These are phyloP conservation scores for Butyriboletus loyo DNA, from an alignment of 768 basidiomycete genomes.

Conservation along the genomic window DNA sequence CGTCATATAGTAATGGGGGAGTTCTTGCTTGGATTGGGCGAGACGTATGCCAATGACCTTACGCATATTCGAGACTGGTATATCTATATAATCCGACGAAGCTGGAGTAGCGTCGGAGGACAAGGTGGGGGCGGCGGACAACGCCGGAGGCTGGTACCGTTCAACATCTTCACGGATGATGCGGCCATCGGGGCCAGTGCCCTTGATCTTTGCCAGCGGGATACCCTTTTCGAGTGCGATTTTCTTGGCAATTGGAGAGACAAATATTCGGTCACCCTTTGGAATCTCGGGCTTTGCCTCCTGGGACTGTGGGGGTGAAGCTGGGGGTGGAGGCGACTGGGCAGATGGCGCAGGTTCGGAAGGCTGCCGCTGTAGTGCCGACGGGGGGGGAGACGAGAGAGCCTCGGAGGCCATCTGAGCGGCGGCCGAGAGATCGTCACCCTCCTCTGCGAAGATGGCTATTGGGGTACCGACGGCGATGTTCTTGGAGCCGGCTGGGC, in stretches of 20 bases:
- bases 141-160: slow-evolving; percentile 64
- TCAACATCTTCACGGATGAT: slow-evolving; percentile 96
- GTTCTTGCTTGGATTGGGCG: slow-evolving; percentile 86
- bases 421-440: slow-evolving; percentile 88
- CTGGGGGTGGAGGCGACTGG: slow-evolving; percentile 33
- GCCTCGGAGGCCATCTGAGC: slow-evolving; percentile 69
- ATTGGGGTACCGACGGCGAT: slow-evolving; percentile 85
- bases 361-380: slow-evolving; percentile 35
- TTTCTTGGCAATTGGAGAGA: slow-evolving; percentile 94
- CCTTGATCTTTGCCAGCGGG: slow-evolving; percentile 85
- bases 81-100: slow-evolving; percentile 78
- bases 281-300: slow-evolving; percentile 55
- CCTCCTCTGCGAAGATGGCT: slow-evolving; percentile 91
- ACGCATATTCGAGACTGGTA: slow-evolving; percentile 91
- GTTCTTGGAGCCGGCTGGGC: slow-evolving; percentile 80
- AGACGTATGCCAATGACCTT: slow-evolving; percentile 89
- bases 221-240: slow-evolving; percentile 93
- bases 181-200: slow-evolving; percentile 89
- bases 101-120: slow-evolving; percentile 48
- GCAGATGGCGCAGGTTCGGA: slow-evolving; percentile 43
- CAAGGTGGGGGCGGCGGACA: slow-evolving; percentile 41
- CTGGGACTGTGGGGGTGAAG: slow-evolving; percentile 34
- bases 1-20: slow-evolving; percentile 98
- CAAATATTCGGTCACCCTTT: slow-evolving; percentile 83
- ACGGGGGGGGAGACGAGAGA: slow-evolving; percentile 35